phyloP scores from a whole-genome alignment of 306 rosid genomes.

The Cicer chorassanicum region DNA sequence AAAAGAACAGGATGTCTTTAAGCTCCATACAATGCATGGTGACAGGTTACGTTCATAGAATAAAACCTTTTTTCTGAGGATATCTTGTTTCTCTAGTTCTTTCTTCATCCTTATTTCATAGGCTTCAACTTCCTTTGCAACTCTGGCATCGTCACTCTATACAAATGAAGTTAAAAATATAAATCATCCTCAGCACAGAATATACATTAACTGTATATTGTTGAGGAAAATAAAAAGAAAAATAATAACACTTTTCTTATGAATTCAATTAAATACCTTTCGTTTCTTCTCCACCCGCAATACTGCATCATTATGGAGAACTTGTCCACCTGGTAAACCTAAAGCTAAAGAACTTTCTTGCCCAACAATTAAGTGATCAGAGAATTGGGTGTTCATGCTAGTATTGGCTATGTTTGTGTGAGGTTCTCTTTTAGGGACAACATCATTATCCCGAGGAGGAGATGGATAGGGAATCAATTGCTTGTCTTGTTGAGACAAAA shows the following conservation, averaged over 20 bases:
- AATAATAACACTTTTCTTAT: slow-evolving; percentile 33
- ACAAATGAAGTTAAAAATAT: slow-evolving; percentile 37
- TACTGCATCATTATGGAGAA: slow-evolving; percentile 52
- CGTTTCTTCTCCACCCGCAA: slow-evolving; percentile 78
- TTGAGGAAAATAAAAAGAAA: slow-evolving; percentile 30
- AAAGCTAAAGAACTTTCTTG: slow-evolving; percentile 63
- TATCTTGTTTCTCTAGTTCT: slow-evolving; percentile 96
- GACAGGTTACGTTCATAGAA: slow-evolving; percentile 26
- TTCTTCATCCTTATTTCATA: slow-evolving; percentile 81
- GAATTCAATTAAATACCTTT: slow-evolving; percentile 59
- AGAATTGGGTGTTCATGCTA: slow-evolving; percentile 59
- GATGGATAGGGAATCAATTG: slow-evolving; percentile 63
- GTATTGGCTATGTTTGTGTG: slow-evolving; percentile 50
- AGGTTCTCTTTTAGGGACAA: slow-evolving; percentile 61
- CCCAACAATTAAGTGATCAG: slow-evolving; percentile 61
- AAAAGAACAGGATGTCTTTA: slow-evolving; percentile 1
- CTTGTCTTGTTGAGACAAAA: slow-evolving; percentile 67
- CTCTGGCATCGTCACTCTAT: slow-evolving; percentile 78
- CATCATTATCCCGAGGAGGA: slow-evolving; percentile 63
- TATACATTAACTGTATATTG: slow-evolving; percentile 11
- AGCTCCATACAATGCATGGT: slow-evolving; percentile 3
- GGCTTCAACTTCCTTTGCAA: slow-evolving; percentile 80
- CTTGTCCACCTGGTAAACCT: slow-evolving; percentile 62
- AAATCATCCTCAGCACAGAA: slow-evolving; percentile 36
- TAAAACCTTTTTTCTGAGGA: slow-evolving; percentile 81